These are phyloP conservation scores for Trichomonas tenax DNA, from an alignment of 208 protist genomes.

Conservation along the genomic window DNA sequence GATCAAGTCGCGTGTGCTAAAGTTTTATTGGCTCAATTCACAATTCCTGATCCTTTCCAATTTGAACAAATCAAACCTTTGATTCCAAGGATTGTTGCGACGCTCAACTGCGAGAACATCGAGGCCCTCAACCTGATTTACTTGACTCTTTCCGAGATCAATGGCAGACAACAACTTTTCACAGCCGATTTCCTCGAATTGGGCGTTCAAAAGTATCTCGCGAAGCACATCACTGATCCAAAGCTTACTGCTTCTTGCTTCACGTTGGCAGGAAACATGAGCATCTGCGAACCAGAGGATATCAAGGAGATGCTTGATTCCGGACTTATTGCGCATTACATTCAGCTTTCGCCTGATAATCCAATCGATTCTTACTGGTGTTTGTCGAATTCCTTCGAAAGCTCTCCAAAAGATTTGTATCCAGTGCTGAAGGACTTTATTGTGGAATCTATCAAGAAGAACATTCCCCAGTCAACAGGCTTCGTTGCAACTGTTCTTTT, in stretches of 20 bases:
- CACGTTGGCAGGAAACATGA: background rate
- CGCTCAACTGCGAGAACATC: background rate
- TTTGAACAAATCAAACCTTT: background rate
- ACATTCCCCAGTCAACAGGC: background rate
- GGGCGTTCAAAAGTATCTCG: background rate
- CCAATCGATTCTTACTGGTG: background rate
- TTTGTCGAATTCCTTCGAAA: background rate
- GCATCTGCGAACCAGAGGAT: background rate
- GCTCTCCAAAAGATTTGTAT: background rate
- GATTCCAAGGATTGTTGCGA: background rate
- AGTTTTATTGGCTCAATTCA: background rate
- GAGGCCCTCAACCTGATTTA: background rate
- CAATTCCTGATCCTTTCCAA: background rate
- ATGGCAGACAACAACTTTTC: background rate
- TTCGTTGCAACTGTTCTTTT: background rate
- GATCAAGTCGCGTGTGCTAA: background rate
- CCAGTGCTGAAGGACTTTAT: background rate
- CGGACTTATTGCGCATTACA: background rate
- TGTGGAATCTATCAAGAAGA: background rate
- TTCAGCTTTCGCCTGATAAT: background rate
- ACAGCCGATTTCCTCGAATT: background rate
- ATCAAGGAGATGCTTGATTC: background rate
- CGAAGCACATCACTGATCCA: background rate
- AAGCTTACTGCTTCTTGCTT: background rate
- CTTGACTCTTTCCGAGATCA: background rate